phyloP scores from a whole-genome alignment of 805 yeast species.

The Candida tibetensis region DNA sequence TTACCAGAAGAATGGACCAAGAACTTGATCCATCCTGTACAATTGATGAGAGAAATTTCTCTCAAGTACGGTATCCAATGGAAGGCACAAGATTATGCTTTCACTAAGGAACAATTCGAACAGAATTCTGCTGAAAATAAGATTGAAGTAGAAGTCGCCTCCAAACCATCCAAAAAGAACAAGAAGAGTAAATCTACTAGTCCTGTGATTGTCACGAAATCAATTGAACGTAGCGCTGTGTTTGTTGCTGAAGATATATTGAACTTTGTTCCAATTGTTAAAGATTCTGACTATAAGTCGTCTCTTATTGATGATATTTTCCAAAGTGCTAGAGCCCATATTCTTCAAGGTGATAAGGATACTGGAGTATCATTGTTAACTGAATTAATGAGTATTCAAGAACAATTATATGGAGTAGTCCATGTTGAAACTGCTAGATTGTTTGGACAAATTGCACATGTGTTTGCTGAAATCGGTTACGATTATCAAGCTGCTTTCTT shows the following conservation, averaged over 20 bases:
- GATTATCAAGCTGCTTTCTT: conserved; percentile 57
- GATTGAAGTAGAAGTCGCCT: conserved; percentile 11
- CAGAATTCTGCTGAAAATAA: conserved; percentile 25
- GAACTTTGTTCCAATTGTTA: conserved; percentile 70
- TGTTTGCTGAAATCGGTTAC: conserved; percentile 59
- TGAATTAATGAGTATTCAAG: conserved; percentile 71
- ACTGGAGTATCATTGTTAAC: conserved; percentile 61
- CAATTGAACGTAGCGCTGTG: conserved; percentile 35
- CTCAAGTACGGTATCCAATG: conserved; percentile 85
- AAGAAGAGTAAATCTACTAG: conserved; percentile 22
- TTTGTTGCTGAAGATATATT: conserved; percentile 61
- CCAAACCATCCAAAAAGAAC: conserved; percentile 31
- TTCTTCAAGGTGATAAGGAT: conserved; percentile 42
- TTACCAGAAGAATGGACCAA: conserved; percentile 51
- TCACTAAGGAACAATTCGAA: conserved; percentile 43
- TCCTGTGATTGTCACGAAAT: conserved; percentile 9
- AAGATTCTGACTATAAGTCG: conserved; percentile 66
- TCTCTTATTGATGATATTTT: conserved; percentile 71
- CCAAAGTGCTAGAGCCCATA: conserved; percentile 53
- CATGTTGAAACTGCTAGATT: conserved; percentile 77
- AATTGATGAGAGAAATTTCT: conserved; percentile 69
- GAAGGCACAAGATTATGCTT: conserved; percentile 50
- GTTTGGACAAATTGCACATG: conserved; percentile 61
- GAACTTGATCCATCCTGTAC: conserved; percentile 33
- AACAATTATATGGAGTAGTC: conserved; percentile 79